Evolutionary conservation across 2,329 filamentous ascomycete species (phyloP).

Genomic region (Monosporascus sp.): DNA sequence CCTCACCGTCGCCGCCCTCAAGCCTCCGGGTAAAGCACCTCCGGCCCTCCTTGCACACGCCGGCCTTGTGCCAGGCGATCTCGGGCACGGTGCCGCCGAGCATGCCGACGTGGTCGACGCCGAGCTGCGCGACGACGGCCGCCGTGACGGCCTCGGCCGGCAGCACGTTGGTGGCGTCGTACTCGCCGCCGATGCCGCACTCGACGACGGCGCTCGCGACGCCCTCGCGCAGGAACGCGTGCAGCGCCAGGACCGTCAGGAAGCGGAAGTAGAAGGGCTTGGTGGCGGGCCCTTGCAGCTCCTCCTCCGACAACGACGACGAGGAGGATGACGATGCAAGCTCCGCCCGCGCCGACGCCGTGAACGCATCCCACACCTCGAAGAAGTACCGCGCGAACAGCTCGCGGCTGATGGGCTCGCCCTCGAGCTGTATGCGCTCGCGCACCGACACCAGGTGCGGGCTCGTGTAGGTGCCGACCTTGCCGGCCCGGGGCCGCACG

Average conservation of each 20-base stretch:
- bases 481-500: constrained; percentile 23
- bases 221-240: constrained; percentile 71
- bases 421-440: constrained; percentile 79
- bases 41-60: constrained; percentile 69
- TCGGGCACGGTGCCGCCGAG: constrained; percentile 72
- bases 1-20: constrained; percentile 38
- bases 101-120: constrained; percentile 79
- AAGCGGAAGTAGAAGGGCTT: constrained; percentile 94
- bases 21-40: constrained; percentile 58
- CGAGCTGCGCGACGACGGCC: constrained; percentile 71
- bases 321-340: background rate
- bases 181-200: constrained; percentile 90
- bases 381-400: constrained; percentile 76
- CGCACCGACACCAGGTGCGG: constrained; percentile 79
- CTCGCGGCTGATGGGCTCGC: constrained; percentile 60
- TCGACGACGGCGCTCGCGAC: constrained; percentile 80
- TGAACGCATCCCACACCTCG: constrained; percentile 68
- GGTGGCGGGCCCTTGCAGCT: constrained; percentile 48
- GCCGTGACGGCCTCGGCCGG: constrained; percentile 57
- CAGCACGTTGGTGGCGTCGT: constrained; percentile 87
- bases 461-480: constrained; percentile 75
- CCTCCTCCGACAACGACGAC: constrained; percentile 30
- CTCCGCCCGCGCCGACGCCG: constrained; percentile 29
- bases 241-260: constrained; percentile 81
- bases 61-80: constrained; percentile 89